Base-by-base conservation (phyloP, 768 basidiomycete species). In the Serpula lacrymans region DNA sequence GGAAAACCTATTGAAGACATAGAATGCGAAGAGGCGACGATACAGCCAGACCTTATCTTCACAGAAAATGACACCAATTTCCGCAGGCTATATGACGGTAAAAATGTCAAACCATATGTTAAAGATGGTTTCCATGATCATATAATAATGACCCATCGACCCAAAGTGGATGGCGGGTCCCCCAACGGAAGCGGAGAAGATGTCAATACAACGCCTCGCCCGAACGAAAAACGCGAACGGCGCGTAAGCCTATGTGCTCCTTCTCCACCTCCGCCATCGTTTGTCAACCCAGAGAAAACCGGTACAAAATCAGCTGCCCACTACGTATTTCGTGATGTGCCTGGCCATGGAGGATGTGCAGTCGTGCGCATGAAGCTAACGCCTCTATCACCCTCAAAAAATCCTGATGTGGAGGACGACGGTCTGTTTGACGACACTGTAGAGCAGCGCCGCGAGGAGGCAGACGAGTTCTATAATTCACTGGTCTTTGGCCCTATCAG, bases 41-140 rank as follows among this genome's bases (percentile, higher is more conserved):
- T 63, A 26, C 78, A 86, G 30, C 94, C 96, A 0, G 82, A 88
- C 7, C 69, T 99, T 25, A 62, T 98, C 13, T 99, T 99, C 62
- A 94, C 93, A 11, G 95, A 97, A 54, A 99, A 98, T 62, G 89
- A 98, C 58, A 96, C 95, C 46, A 99, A 99, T 71, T 95, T 85
- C 60, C 74, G 75, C 56, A 78, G 96, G 39, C 72, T 99, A 18
- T 99, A 97, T 59, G 86, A 84, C 16, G 93, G 88, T 6, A 70
- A 82, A 50, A 99, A 99, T 68, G 71, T 76, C 37, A 81, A 82
- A 0, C 74, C 77, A 2, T 93, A 83, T 55, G 88, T 88, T 55
- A 99, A 99, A 67, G 96, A 99, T 57, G 94, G 88, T 9, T 99
- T 99, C 72, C 95, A 99, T 54, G 94, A 99, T 62, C 90, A 98